Percentiles rank a stretch among this genome's conserved stretches.
phyloP scores from a whole-genome alignment of 805 yeast species.

The Starmerella powellii region DNA sequence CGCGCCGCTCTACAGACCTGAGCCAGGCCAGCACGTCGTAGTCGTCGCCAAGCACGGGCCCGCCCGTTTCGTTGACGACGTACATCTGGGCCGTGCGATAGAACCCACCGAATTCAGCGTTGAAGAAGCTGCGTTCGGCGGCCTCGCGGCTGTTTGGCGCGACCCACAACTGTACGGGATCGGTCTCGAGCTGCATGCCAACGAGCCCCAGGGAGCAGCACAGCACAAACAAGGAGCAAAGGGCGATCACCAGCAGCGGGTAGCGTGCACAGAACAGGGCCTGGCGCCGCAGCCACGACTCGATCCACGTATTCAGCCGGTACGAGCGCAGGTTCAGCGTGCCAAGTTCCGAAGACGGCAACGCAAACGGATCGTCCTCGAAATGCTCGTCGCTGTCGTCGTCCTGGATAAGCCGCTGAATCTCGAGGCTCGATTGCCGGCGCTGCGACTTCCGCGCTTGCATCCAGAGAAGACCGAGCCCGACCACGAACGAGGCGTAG shows the following conservation, averaged over 20 bases:
- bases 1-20: slow-evolving; percentile 61
- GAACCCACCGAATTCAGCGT: slow-evolving; percentile 79
- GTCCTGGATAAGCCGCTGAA: slow-evolving; percentile 35
- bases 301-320: slow-evolving; percentile 38
- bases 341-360: slow-evolving; percentile 22
- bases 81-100: slow-evolving; percentile 79
- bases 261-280: slow-evolving; percentile 50
- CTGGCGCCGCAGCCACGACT: slow-evolving; percentile 37
- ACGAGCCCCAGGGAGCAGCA: slow-evolving; percentile 42
- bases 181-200: slow-evolving; percentile 50
- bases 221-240: slow-evolving; percentile 34
- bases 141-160: slow-evolving; percentile 61
- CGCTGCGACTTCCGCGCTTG: slow-evolving; percentile 9
- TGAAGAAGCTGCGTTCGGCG: slow-evolving; percentile 54
- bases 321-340: slow-evolving; percentile 29
- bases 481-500: slow-evolving; percentile 24
- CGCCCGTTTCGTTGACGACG: slow-evolving; percentile 52
- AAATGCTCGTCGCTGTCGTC: slow-evolving; percentile 23
- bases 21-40: slow-evolving; percentile 77
- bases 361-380: slow-evolving; percentile 25
- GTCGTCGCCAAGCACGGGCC: slow-evolving; percentile 40
- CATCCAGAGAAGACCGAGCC: slow-evolving; percentile 6
- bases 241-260: slow-evolving; percentile 44
- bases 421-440: slow-evolving; percentile 11
- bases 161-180: slow-evolving; percentile 86